Percentiles rank a stretch among this genome's conserved stretches.
Conservation (phyloP, 192 early-diverging fungal genomes). For the Backusella macrospora region DNA sequence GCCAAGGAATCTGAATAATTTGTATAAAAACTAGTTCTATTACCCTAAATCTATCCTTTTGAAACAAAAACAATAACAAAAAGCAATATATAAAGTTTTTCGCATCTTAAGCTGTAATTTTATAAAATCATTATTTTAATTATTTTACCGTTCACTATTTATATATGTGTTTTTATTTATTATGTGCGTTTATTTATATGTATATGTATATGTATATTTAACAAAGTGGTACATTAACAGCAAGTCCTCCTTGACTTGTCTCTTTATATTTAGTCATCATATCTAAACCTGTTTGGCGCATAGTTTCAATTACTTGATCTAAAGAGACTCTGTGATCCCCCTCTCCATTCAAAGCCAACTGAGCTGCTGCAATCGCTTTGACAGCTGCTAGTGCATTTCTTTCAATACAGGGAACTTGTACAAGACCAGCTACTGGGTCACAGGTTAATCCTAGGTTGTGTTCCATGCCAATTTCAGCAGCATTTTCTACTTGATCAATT, state of each 20-base stretch:
- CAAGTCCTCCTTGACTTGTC: conserved; percentile 90
- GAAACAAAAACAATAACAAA: neutral
- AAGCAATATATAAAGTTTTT: conserved; percentile 12
- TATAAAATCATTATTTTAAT: neutral
- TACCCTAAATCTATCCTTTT: neutral
- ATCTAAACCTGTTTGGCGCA: conserved; percentile 89
- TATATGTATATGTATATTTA: conserved; percentile 25
- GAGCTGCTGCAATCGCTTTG: conserved; percentile 93
- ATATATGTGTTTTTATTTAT: no score
- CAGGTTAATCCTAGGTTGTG: conserved; percentile 82
- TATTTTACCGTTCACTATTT: neutral
- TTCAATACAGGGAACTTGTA: conserved; percentile 97
- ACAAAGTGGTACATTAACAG: conserved; percentile 84
- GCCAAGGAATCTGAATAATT: conserved; percentile 18
- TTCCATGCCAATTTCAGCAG: conserved; percentile 96
- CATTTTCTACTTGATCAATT: conserved; percentile 89
- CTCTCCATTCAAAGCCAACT: conserved; percentile 90
- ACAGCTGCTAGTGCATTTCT: conserved; percentile 92
- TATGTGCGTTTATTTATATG: neutral
- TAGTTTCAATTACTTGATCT: conserved; percentile 93
- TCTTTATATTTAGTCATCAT: conserved; percentile 98
- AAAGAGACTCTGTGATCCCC: conserved; percentile 85
- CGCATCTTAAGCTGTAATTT: conserved; percentile 10
- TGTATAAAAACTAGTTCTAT: conserved; percentile 15
- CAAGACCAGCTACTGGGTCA: conserved; percentile 88